Evolutionary conservation across 2,329 filamentous ascomycete genomes (phyloP).

Genomic region (Orbilia ellipsospora): DNA sequence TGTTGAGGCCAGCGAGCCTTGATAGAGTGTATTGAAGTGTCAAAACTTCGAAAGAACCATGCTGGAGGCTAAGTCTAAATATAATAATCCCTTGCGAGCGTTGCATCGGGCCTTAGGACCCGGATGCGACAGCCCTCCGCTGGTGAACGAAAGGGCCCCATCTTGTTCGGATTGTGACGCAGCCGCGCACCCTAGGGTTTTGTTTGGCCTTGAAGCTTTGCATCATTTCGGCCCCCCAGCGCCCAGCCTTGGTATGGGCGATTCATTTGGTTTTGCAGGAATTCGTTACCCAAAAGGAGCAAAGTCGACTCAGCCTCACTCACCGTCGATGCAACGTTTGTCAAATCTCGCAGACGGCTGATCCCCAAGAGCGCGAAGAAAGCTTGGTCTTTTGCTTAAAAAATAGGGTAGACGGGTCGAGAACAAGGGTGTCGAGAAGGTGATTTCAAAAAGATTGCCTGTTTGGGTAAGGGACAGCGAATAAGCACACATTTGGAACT

Average conservation of each 20-base stretch:
- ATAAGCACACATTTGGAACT: slow-evolving; percentile 7
- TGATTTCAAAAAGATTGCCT: slow-evolving; percentile 4
- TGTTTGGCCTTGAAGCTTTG: slow-evolving; percentile 33
- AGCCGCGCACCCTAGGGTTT: slow-evolving; percentile 20
- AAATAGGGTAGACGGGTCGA: neutral
- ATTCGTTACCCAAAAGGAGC: slow-evolving; percentile 19
- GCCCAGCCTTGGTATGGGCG: slow-evolving; percentile 15
- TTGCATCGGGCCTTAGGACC: slow-evolving; percentile 17
- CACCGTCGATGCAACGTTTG: slow-evolving; percentile 22
- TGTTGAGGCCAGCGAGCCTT: slow-evolving; percentile 45
- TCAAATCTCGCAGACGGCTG: slow-evolving; percentile 10
- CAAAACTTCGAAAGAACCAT: slow-evolving; percentile 12
- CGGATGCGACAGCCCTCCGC: slow-evolving; percentile 36
- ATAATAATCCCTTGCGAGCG: slow-evolving; percentile 47
- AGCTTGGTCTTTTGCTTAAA: neutral
- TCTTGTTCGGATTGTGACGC: slow-evolving; percentile 34
- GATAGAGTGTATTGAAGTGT: slow-evolving; percentile 20
- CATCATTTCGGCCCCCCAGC: neutral
- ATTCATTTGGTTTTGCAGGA: slow-evolving; percentile 13
- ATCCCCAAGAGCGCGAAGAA: neutral
- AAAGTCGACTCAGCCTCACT: slow-evolving; percentile 7
- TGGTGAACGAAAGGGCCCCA: slow-evolving; percentile 14
- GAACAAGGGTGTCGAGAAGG: neutral
- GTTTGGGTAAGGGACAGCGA: neutral
- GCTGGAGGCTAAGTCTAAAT: slow-evolving; percentile 39